Base-by-base conservation (phyloP, 352 stramenopile genomes). In the Phytophthora sojae region DNA sequence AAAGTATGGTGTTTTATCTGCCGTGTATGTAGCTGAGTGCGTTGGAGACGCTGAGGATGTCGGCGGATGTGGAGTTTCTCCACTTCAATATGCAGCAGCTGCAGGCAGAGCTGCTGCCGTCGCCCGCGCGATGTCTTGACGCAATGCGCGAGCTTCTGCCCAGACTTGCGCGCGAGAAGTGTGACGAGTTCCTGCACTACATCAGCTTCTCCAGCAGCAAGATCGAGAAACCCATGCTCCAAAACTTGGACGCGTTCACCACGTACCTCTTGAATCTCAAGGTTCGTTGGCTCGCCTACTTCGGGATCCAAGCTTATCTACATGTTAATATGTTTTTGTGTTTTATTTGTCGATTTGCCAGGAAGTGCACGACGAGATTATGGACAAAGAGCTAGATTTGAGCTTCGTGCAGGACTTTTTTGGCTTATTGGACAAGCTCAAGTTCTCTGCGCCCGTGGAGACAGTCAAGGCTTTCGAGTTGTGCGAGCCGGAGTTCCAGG, bases 231-330 rank as follows among this genome's bases (percentile, higher is more conserved):
- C 83, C 85, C 0, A 42, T 73, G 19, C 29, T 52, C 5, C 44
- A 53, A 2, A 61, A 79, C 21, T 30, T 93, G 21, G 69, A 80
- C 11, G 56, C 62, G 0, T 91, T 93, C 54, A 72, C 77, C 23
- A 79, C 11, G 15, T 93, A 91, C 53, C 75, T 93, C 15, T 19
- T 91, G 4, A 67, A 89, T 47, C 57, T 93, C 19, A 76, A 74
- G 77, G 80, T 88, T 37, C n/a, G 35, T 57, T 23, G 11, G 17
- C 15, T 23, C n/a, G 7, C 12, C 4, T 4, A 14, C 42, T 23
- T 6, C 17, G 5, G 6, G 2, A 50, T 50, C 6, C 42, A 50
- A 23, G 15, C 17, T 50, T 2, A 12, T 11, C 3, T 19, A 50
- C 30, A 3, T 9, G 15, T 17, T 45, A n/a, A 45, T 45, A 29